Evolutionary conservation across 192 early-diverging fungal genomes (phyloP).

Genomic region (Spinellus fusiger): DNA sequence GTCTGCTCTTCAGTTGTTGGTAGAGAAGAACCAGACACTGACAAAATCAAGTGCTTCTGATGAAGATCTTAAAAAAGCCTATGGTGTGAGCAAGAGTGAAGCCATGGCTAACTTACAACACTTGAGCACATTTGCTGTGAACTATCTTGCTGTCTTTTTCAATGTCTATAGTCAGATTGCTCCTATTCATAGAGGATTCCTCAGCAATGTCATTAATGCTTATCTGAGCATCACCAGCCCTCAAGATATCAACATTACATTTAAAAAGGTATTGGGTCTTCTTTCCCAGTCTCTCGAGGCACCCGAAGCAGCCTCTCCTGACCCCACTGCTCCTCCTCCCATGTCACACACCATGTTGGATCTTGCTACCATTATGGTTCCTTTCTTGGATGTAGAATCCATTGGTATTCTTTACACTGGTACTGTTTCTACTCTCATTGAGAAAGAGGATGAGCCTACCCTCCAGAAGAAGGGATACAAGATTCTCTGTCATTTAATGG

Average conservation of each 20-base stretch:
- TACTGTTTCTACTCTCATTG: constrained; percentile 45
- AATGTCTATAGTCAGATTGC: constrained; percentile 69
- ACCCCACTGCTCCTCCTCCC: constrained; percentile 55
- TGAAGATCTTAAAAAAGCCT: constrained; percentile 37
- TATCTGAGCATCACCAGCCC: constrained; percentile 57
- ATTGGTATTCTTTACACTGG: constrained; percentile 53
- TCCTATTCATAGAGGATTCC: constrained; percentile 55
- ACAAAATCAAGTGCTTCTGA: constrained; percentile 37
- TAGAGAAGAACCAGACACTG: constrained; percentile 46
- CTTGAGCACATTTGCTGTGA: constrained; percentile 59
- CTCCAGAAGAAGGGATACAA: constrained; percentile 97
- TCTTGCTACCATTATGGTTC: constrained; percentile 67
- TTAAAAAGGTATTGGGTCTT: constrained; percentile 55
- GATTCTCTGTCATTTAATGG: constrained; percentile 58
- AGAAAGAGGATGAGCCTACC: constrained; percentile 58
- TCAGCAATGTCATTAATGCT: constrained; percentile 63
- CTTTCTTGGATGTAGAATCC: constrained; percentile 66
- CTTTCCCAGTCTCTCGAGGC: constrained; percentile 52
- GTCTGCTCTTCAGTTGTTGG: constrained; percentile 60
- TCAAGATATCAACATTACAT: constrained; percentile 57
- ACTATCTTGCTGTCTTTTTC: constrained; percentile 72
- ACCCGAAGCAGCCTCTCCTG: constrained; percentile 35
- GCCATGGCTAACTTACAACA: constrained; percentile 51
- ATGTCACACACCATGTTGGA: constrained; percentile 86
- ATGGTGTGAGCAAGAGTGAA: constrained; percentile 42